These are phyloP conservation scores for Diversispora eburnea DNA, from an alignment of 192 early-diverging fungal species.

Conservation along the genomic window DNA sequence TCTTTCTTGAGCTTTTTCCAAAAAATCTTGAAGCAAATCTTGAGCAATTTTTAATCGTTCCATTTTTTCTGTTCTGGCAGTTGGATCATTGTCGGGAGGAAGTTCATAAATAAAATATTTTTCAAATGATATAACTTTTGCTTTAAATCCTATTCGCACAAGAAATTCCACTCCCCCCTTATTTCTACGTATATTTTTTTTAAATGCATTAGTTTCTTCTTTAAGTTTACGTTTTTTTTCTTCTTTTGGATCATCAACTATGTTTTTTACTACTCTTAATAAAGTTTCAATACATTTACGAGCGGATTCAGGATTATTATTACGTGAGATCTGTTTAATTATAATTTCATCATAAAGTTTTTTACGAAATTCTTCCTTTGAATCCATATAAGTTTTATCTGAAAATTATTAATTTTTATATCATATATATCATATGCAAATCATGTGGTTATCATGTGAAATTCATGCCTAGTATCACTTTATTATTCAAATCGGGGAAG, in stretches of 20 bases:
- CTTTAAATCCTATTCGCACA: not conserved
- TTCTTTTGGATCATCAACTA: not conserved
- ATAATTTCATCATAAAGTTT: not conserved
- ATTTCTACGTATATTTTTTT: not conserved
- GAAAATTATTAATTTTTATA: too few relatives aligned
- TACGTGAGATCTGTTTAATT: constrained; percentile 7
- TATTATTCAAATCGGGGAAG: too few relatives aligned
- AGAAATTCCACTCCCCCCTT: not conserved
- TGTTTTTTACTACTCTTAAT: not conserved
- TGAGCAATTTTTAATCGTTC: constrained; percentile 13
- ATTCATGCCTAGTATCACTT: too few relatives aligned
- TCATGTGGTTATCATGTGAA: too few relatives aligned
- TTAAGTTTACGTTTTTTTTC: constrained; percentile 1
- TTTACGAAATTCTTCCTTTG: not conserved
- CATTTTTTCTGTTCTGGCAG: not conserved
- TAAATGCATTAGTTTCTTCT: not conserved
- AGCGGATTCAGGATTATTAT: not conserved
- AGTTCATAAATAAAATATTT: not conserved
- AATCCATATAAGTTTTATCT: too few relatives aligned
- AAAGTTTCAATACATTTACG: not conserved
- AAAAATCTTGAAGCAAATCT: constrained; percentile 1
- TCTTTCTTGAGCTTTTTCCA: not conserved
- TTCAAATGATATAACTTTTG: not conserved
- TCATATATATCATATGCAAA: too few relatives aligned
- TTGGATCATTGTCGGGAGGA: not conserved